phyloP scores from a whole-genome alignment of 2,329 filamentous ascomycete species.

The Aspergillus glaucus region DNA sequence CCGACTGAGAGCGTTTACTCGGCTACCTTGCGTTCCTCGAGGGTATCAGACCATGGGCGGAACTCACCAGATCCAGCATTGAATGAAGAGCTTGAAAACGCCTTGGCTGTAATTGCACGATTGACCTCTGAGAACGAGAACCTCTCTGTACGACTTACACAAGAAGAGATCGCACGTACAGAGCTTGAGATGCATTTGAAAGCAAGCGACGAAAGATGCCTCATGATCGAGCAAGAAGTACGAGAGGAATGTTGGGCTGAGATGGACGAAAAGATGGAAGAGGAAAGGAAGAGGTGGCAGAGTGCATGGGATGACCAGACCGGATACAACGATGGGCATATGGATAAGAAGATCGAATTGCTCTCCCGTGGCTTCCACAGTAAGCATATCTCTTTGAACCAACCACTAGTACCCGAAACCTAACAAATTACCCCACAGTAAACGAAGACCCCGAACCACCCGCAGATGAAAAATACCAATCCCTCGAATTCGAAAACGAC shows the following conservation, averaged over 20 bases:
- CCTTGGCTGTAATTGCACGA: constrained; percentile 73
- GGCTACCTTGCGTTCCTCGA: constrained; percentile 25
- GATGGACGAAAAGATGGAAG: constrained; percentile 69
- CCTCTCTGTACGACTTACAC: constrained; percentile 61
- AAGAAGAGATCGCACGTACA: constrained; percentile 63
- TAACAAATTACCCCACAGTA: constrained; percentile 28
- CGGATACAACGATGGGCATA: constrained; percentile 73
- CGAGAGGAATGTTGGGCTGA: constrained; percentile 84
- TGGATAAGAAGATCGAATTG: constrained; percentile 81
- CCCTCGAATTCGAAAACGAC: constrained; percentile 66
- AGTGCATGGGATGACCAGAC: constrained; percentile 66
- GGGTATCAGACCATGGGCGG: constrained; percentile 32
- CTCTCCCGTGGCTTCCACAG: constrained; percentile 51
- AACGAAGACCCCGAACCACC: constrained; percentile 44
- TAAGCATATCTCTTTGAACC: constrained; percentile 16
- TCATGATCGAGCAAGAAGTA: constrained; percentile 74
- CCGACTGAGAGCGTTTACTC: constrained; percentile 64
- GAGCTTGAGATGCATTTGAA: constrained; percentile 68
- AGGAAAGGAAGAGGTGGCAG: constrained; percentile 78
- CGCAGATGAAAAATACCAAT: constrained; percentile 55
- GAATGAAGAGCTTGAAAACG: constrained; percentile 70
- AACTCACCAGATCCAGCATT: constrained; percentile 34
- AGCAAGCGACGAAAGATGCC: constrained; percentile 56
- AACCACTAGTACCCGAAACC: neutral
- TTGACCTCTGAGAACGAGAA: constrained; percentile 71